Conservation (phyloP, 2,329 filamentous ascomycete species). For the Penicillium sp. region DNA sequence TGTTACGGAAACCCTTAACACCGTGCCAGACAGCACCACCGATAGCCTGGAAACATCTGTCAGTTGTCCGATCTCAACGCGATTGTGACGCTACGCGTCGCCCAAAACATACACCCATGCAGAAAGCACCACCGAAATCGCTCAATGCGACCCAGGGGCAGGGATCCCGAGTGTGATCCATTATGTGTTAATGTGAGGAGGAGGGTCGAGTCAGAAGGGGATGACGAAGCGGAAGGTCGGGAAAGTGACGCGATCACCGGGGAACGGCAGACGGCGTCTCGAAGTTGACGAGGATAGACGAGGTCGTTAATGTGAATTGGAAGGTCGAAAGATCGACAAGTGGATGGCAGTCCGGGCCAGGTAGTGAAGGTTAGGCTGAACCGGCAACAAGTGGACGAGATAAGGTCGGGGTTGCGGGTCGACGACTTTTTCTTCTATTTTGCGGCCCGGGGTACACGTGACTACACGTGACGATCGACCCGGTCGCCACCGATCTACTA, state of each 20-base stretch:
- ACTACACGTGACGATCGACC: not conserved
- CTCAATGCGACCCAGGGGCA: slow-evolving; percentile 96
- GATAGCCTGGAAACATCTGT: slow-evolving; percentile 57
- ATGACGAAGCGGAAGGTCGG: not conserved
- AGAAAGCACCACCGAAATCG: slow-evolving; percentile 96
- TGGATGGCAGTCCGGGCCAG: not conserved
- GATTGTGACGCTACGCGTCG: not conserved
- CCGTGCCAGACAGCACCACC: slow-evolving; percentile 91
- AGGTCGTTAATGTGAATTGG: not conserved
- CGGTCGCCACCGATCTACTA: not conserved
- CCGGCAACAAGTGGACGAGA: not conserved
- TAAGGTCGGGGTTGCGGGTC: not conserved
- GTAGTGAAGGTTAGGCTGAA: not conserved
- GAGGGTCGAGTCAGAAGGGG: not conserved
- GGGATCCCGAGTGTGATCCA: slow-evolving; percentile 96
- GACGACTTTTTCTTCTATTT: slow-evolving; percentile 1
- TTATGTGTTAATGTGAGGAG: slow-evolving; percentile 37
- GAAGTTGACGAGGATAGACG: not conserved
- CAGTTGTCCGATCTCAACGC: slow-evolving; percentile 26
- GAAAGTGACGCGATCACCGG: not conserved
- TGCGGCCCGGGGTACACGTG: slow-evolving; percentile 1
- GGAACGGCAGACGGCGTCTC: not conserved
- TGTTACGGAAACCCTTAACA: slow-evolving; percentile 90
- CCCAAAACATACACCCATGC: slow-evolving; percentile 76
- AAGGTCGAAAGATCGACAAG: not conserved